Conservation (phyloP, 1,139 yeast species). For the Suhomyces bokatorum region DNA sequence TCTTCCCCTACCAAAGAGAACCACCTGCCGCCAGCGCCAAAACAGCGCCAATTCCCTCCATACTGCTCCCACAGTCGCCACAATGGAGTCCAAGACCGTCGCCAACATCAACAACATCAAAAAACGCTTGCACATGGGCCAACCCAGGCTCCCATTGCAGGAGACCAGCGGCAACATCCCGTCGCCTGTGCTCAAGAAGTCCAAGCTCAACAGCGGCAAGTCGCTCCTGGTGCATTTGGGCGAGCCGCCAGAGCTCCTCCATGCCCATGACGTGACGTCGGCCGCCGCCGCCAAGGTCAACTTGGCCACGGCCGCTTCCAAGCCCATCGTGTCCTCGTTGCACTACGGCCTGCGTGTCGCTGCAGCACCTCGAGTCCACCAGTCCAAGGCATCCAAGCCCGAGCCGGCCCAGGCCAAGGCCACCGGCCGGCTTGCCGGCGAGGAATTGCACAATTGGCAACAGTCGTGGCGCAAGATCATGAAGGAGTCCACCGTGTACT, state of each 20-base stretch:
- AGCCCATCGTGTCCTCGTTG: conserved; percentile 3
- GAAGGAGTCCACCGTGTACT: conserved; percentile 72
- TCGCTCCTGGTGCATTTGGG: conserved; percentile 1
- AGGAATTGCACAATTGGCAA: conserved; percentile 73
- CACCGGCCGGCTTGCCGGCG: conserved; percentile 40
- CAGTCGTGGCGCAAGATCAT: conserved; percentile 77
- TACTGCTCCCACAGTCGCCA: not conserved
- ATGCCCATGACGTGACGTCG: not conserved
- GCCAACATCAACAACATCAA: conserved; percentile 8
- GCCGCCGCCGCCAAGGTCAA: not conserved
- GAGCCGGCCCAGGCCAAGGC: conserved; percentile 1
- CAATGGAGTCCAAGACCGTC: conserved; percentile 8
- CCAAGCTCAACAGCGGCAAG: conserved; percentile 20
- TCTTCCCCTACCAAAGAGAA: too few species aligned
- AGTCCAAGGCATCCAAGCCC: not conserved
- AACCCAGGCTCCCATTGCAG: conserved; percentile 40
- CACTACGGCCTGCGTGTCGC: conserved; percentile 1
- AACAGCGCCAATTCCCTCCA: too few species aligned
- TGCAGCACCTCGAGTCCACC: conserved; percentile 6
- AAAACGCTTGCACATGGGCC: conserved; percentile 16
- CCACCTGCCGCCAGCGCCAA: too few species aligned
- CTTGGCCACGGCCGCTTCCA: conserved; percentile 3
- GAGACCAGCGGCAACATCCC: conserved; percentile 47
- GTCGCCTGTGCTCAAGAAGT: conserved; percentile 38
- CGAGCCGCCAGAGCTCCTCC: not conserved